These are phyloP conservation scores for Rosa hybrid DNA, from an alignment of 331 rosid genomes.

Conservation along the genomic window DNA sequence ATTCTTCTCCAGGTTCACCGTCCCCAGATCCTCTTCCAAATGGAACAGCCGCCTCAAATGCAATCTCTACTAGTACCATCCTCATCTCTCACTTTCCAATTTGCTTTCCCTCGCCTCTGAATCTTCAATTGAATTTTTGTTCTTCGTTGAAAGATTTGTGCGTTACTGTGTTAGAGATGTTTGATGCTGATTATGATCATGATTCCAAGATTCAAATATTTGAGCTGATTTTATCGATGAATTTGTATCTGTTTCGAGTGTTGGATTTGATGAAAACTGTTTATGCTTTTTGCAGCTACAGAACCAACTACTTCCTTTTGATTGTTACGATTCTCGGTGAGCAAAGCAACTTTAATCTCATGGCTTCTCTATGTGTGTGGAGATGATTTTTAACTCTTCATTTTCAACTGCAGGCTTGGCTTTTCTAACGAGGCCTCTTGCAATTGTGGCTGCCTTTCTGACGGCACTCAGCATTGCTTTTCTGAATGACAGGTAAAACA, in stretches of 20 bases:
- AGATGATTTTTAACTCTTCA: constrained; percentile 4
- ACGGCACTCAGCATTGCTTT: constrained; percentile 86
- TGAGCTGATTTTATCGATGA: neutral
- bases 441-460: constrained; percentile 73
- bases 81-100: neutral
- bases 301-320: constrained; percentile 94
- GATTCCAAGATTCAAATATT: neutral
- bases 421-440: constrained; percentile 81
- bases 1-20: constrained; percentile 89
- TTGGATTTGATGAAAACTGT: constrained; percentile 3
- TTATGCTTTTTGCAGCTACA: constrained; percentile 61
- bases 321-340: constrained; percentile 72
- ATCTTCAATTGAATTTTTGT: neutral
- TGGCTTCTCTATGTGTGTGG: neutral
- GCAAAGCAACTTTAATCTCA: constrained; percentile 17
- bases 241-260: neutral
- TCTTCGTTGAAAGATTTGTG: neutral
- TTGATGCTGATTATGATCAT: neutral
- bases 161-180: neutral
- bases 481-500: constrained; percentile 81
- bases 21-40: constrained; percentile 76
- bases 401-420: constrained; percentile 66
- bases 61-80: constrained; percentile 88
- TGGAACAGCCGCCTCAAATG: constrained; percentile 98
- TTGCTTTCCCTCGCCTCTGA: neutral